Conservation (phyloP, 805 yeast genomes). For the Candida ulmi region DNA sequence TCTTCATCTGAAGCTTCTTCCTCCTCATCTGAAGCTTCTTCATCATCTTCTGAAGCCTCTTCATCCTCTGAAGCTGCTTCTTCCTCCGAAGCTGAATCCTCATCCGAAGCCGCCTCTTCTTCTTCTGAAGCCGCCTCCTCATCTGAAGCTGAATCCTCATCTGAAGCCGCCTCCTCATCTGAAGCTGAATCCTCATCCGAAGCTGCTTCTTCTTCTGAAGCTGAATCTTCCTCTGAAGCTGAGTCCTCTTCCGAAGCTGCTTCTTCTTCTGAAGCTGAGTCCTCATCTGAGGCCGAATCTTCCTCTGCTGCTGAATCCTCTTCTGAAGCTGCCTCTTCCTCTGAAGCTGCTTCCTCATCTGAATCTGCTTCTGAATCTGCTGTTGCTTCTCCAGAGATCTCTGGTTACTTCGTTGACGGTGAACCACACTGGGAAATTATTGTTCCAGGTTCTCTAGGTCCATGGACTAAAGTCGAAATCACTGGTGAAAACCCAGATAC, state of each 20-base stretch:
- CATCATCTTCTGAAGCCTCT: not conserved
- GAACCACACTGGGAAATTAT: not conserved
- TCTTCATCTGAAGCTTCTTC: not conserved
- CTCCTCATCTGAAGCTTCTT: not conserved
- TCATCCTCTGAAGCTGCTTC: conserved; percentile 2
- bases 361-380: not conserved
- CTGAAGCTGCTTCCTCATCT: conserved; percentile 1
- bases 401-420: not conserved
- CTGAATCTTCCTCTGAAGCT: not conserved
- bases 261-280: not conserved
- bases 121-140: not conserved
- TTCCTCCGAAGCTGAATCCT: not conserved
- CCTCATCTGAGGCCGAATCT: not conserved
- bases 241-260: conserved; percentile 1
- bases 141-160: not conserved
- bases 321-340: not conserved
- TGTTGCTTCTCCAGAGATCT: not conserved
- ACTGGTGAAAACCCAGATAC: not conserved
- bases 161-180: not conserved
- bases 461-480: not conserved
- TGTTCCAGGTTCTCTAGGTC: not conserved
- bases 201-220: conserved; percentile 1
- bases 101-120: not conserved
- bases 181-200: not conserved
- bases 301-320: not conserved